Conservation (phyloP, 768 basidiomycete species). For the Hygrocybe coccinea region DNA sequence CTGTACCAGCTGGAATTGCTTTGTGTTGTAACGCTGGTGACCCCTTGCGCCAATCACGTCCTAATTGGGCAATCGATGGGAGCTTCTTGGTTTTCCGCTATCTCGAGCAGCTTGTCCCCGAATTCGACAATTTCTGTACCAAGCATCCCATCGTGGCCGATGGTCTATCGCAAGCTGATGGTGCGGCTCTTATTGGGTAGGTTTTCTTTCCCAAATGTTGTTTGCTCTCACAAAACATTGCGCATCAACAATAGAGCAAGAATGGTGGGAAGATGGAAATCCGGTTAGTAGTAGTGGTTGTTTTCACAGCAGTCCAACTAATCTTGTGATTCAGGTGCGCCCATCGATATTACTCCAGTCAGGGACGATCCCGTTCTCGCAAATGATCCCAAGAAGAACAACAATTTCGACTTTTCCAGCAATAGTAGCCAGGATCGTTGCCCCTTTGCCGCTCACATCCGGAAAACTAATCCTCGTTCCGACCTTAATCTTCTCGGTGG, state of each 20-base stretch:
- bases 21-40: slow-evolving; percentile 45
- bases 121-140: slow-evolving; percentile 46
- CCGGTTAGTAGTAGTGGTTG: too few relatives aligned
- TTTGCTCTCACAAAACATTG: too few relatives aligned
- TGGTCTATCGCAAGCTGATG: slow-evolving; percentile 25
- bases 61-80: slow-evolving; percentile 45
- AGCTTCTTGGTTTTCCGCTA: slow-evolving; percentile 51
- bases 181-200: too few relatives aligned
- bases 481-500: slow-evolving; percentile 26
- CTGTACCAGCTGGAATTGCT: slow-evolving; percentile 40
- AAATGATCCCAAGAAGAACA: slow-evolving; percentile 30
- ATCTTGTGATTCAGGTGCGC: slow-evolving; percentile 32
- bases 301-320: background rate
- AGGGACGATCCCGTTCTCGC: slow-evolving; percentile 38
- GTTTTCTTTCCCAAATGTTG: too few relatives aligned
- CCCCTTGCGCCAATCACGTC: slow-evolving; percentile 19
- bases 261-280: too few relatives aligned
- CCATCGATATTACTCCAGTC: slow-evolving; percentile 42
- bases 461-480: slow-evolving; percentile 45
- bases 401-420: background rate
- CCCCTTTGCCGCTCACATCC: slow-evolving; percentile 47
- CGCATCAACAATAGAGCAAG: too few relatives aligned
- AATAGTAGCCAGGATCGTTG: slow-evolving; percentile 30
- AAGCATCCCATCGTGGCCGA: slow-evolving; percentile 36
- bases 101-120: slow-evolving; percentile 48